phyloP scores from a whole-genome alignment of 768 basidiomycete genomes.

The Mycena alexandri region DNA sequence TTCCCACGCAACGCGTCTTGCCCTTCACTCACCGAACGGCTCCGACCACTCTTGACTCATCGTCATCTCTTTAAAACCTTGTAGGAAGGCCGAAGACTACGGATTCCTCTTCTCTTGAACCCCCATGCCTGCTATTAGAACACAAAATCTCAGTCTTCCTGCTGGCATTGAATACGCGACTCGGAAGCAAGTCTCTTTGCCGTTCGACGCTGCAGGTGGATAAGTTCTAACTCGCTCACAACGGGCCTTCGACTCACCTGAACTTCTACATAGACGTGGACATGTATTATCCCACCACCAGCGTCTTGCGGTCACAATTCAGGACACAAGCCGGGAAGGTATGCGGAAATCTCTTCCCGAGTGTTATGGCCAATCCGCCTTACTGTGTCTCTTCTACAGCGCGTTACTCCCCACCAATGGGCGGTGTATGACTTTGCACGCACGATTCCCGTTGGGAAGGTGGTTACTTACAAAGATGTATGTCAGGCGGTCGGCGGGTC shows the following conservation, averaged over 20 bases:
- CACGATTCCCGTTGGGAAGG: constrained; percentile 63
- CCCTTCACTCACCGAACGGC: constrained; percentile 6
- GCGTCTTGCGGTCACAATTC: constrained; percentile 46
- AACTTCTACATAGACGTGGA: neutral
- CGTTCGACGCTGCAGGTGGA: constrained; percentile 17
- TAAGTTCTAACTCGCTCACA: neutral
- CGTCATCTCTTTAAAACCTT: constrained; percentile 9
- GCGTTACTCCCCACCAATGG: constrained; percentile 68
- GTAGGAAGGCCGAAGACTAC: neutral
- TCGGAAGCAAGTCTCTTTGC: neutral
- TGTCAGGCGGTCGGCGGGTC: constrained; percentile 67
- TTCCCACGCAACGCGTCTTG: neutral
- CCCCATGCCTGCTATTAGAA: constrained; percentile 33
- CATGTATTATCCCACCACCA: constrained; percentile 43
- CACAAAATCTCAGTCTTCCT: constrained; percentile 19
- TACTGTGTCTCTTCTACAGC: constrained; percentile 51
- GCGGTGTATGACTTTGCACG: constrained; percentile 67
- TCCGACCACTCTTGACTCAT: constrained; percentile 18
- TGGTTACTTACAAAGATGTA: constrained; percentile 70
- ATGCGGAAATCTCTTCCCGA: constrained; percentile 14
- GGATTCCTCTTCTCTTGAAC: neutral
- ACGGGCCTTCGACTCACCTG: neutral
- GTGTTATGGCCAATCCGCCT: too few species aligned
- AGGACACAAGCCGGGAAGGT: constrained; percentile 54
- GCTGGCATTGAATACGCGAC: constrained; percentile 10